Percentiles rank a stretch among this genome's conserved stretches.
These are phyloP conservation scores for Coniosporium apollinis DNA, from an alignment of 495 filamentous ascomycete species.

Conservation along the genomic window DNA sequence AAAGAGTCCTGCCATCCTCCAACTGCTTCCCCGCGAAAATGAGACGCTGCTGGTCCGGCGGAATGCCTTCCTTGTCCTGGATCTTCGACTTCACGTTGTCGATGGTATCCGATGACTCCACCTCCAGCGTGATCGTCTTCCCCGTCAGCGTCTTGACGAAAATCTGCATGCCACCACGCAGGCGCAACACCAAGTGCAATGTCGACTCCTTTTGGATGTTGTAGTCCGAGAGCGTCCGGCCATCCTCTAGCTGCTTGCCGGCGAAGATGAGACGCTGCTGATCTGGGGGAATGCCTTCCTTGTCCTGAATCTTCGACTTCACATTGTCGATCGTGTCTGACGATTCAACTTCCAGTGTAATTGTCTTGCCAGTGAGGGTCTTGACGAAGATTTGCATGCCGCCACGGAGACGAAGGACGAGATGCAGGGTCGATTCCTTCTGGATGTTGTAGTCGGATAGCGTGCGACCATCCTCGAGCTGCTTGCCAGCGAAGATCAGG, in stretches of 20 bases:
- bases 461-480: conserved; percentile 54
- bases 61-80: conserved; percentile 88
- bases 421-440: conserved; percentile 53
- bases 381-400: conserved; percentile 65
- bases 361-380: conserved; percentile 56
- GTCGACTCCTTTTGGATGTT: conserved; percentile 99
- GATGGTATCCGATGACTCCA: conserved; percentile 42
- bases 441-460: conserved; percentile 62
- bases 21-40: conserved; percentile 12
- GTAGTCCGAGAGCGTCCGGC: conserved; percentile 89
- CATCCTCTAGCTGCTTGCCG: conserved; percentile 85
- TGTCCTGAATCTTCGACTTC: conserved; percentile 66
- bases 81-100: conserved; percentile 50
- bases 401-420: conserved; percentile 55
- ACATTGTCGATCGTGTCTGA: conserved; percentile 36
- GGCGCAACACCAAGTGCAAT: conserved; percentile 89
- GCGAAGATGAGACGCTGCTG: conserved; percentile 93
- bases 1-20: conserved; percentile 17
- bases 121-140: conserved; percentile 53
- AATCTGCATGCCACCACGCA: conserved; percentile 86
- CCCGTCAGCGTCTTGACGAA: conserved; percentile 58
- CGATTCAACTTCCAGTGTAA: conserved; percentile 53
- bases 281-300: conserved; percentile 90
- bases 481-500: conserved; percentile 56
- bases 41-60: conserved; percentile 56